Base-by-base conservation (phyloP, 768 basidiomycete species). In the Boletus eberwhitei region DNA sequence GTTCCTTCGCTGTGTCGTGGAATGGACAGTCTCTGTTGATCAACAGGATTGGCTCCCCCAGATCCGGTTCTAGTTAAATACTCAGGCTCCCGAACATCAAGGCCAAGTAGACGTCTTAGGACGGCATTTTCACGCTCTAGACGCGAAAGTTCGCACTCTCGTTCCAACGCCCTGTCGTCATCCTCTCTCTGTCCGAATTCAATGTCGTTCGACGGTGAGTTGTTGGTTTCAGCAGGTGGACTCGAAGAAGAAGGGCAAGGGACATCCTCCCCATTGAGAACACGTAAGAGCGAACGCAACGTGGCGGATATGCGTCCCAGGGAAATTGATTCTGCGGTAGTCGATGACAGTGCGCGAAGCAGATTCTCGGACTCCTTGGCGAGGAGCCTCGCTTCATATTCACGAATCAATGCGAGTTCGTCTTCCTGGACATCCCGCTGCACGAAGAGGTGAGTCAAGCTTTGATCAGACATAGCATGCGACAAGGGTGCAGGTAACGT, bases 391-490 rank as follows among this genome's bases (percentile, higher is more conserved):
- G 85, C 81, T 68, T 98, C 95, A 71, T 95, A 97, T 61, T 97
- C 93, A 2, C 90, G 86, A 52, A 94, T 87, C 38, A 97, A 74
- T 0, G 91, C 81, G 11, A 98, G 80, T 68, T 98, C 94, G 63
- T 89, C 89, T 70, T 92, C 88, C 72, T 98, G 95, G 0, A 95
- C 87, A 54, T 94, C 89, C 75, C 91, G 85, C 94, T 98, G 64
- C 31, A 53, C 17, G 16, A 45, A 16, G 14, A 37, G n/a, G 16
- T 29, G 16, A 32, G 48, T 29, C 32, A 24, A 24, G 14, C 35
- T 35, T 31, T 8, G 47, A 26, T 21, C 40, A 48, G 45, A 16
- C 8, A 29, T 17, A 2, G 22, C n/a, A 26, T n/a, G 16, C 19
- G 40, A 52, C 32, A 45, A 32, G 21, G 37, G 26, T n/a, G 19